Percentiles rank a stretch among this genome's conserved stretches.
phyloP scores from a whole-genome alignment of 768 basidiomycete genomes.

The Lentinula raphanica region DNA sequence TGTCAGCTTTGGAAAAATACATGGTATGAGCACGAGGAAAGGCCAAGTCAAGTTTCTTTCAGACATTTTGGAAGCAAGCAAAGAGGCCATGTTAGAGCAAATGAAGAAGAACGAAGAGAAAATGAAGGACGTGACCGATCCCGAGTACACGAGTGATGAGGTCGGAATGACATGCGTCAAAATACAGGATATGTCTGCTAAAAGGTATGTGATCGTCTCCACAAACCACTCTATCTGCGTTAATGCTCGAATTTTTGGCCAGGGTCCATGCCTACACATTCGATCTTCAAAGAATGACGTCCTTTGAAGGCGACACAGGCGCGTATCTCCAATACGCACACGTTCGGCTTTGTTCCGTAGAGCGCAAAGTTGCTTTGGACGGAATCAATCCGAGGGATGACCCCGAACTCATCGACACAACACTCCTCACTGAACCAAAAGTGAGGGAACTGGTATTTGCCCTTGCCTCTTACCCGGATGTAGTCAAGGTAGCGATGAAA shows the following conservation, averaged over 20 bases:
- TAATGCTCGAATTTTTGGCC: background rate
- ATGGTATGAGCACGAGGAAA: slow-evolving; percentile 65
- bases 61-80: slow-evolving; percentile 44
- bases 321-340: slow-evolving; percentile 53
- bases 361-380: slow-evolving; percentile 39
- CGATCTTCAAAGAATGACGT: slow-evolving; percentile 41
- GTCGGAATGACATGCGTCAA: slow-evolving; percentile 73
- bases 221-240: background rate
- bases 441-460: slow-evolving; percentile 39
- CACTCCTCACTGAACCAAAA: slow-evolving; percentile 36
- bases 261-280: slow-evolving; percentile 34
- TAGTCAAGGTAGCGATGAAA: slow-evolving; percentile 34
- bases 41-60: slow-evolving; percentile 73
- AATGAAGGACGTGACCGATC: slow-evolving; percentile 62
- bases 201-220: background rate
- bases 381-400: slow-evolving; percentile 15
- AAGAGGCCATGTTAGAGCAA: slow-evolving; percentile 54
- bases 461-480: slow-evolving; percentile 39
- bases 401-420: slow-evolving; percentile 24
- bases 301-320: slow-evolving; percentile 45
- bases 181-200: slow-evolving; percentile 10
- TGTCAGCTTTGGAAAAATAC: slow-evolving; percentile 48
- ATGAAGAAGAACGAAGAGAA: slow-evolving; percentile 58
- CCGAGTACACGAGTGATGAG: slow-evolving; percentile 52
- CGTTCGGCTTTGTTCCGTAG: slow-evolving; percentile 44